Conservation (phyloP, 257 asterid genomes). For the Schizonepeta tenuifolia region DNA sequence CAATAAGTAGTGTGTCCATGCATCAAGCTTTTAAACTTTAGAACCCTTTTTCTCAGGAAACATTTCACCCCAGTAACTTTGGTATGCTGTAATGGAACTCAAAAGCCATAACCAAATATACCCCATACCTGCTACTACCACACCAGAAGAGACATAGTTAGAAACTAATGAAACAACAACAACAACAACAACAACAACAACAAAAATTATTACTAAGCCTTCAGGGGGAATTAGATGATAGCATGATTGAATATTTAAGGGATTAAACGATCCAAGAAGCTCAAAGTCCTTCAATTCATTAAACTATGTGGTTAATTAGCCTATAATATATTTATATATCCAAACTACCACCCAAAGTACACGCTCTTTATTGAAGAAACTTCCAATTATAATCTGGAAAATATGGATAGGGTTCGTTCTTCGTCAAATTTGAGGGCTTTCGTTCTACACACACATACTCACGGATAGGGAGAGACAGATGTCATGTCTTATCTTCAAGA, state of each 20-base stretch:
- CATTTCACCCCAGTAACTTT: neutral
- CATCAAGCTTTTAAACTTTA: neutral
- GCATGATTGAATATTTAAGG: neutral
- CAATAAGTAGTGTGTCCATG: neutral
- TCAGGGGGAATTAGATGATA: too few species aligned
- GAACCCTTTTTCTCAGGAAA: conserved; percentile 12
- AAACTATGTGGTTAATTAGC: neutral
- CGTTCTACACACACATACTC: neutral
- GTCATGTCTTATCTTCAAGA: neutral
- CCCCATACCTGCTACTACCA: neutral
- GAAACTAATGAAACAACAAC: too few species aligned
- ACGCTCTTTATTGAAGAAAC: neutral
- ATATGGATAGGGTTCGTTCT: neutral
- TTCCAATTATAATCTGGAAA: neutral
- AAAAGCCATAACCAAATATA: neutral
- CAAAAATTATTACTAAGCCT: too few species aligned
- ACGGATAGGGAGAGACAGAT: neutral
- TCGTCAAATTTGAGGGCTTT: neutral
- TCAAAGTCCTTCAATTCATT: neutral
- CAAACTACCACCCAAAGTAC: neutral
- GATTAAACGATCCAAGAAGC: neutral
- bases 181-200: too few species aligned
- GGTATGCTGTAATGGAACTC: neutral
- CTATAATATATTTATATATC: neutral
- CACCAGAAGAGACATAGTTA: neutral